These are phyloP conservation scores for Pseudogymnoascus sp. DNA, from an alignment of 2,329 filamentous ascomycete genomes.

Conservation along the genomic window DNA sequence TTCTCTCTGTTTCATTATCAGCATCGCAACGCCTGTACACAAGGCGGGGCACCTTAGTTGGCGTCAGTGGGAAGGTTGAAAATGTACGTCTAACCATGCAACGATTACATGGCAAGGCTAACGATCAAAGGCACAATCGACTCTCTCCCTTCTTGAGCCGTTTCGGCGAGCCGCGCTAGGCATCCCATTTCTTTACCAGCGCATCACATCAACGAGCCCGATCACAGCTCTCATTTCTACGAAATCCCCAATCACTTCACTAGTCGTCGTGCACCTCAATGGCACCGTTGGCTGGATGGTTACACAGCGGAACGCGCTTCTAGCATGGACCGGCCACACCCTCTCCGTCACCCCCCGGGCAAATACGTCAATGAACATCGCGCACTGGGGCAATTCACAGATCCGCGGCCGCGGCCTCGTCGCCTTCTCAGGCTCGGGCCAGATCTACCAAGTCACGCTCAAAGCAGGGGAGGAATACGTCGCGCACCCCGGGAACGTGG, in stretches of 20 bases:
- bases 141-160: conserved; percentile 77
- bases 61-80: conserved; percentile 79
- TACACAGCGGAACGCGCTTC: conserved; percentile 72
- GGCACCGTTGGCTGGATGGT: conserved; percentile 95
- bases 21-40: conserved; percentile 93
- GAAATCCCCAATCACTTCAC: conserved; percentile 76
- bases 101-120: conserved; percentile 6
- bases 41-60: conserved; percentile 81
- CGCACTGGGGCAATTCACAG: conserved; percentile 86
- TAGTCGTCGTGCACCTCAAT: conserved; percentile 81
- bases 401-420: conserved; percentile 82
- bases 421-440: conserved; percentile 75
- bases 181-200: conserved; percentile 91
- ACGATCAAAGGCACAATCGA: conserved; percentile 64
- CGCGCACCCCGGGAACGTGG: conserved; percentile 81
- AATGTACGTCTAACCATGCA: conserved; percentile 51
- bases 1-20: conserved; percentile 86
- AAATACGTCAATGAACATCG: conserved; percentile 64
- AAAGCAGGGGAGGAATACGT: conserved; percentile 81
- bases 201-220: conserved; percentile 77
- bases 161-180: conserved; percentile 70
- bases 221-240: conserved; percentile 83
- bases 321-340: conserved; percentile 96
- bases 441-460: conserved; percentile 79
- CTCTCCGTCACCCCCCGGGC: conserved; percentile 67